These are phyloP conservation scores for Leccinum sublutescens DNA, from an alignment of 768 basidiomycete species.

Conservation along the genomic window DNA sequence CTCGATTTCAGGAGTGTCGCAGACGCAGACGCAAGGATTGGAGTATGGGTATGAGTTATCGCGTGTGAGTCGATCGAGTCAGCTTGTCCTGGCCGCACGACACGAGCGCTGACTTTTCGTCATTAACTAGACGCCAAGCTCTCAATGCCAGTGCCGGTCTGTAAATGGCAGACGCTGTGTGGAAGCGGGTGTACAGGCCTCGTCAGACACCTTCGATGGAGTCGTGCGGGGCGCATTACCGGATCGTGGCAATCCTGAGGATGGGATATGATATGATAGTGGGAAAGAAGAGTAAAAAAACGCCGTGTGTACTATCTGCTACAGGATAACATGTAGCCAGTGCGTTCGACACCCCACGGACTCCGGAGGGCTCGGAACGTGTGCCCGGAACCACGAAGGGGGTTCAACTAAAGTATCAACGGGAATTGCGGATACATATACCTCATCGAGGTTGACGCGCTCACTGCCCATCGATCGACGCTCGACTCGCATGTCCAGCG, in stretches of 20 bases:
- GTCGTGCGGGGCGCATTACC: not conserved
- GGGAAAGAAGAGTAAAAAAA: not conserved
- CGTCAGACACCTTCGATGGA: not conserved
- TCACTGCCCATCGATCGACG: not conserved
- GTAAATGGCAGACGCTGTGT: too few species aligned
- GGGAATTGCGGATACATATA: not conserved
- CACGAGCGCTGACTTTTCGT: too few species aligned
- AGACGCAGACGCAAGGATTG: not conserved
- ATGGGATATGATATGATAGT: not conserved
- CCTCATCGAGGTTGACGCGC: not conserved
- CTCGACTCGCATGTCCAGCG: not conserved
- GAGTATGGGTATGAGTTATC: conserved; percentile 2
- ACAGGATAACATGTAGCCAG: not conserved
- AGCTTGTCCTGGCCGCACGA: not conserved
- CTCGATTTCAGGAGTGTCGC: not conserved
- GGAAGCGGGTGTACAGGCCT: conserved; percentile 15
- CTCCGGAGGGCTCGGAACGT: not conserved
- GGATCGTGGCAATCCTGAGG: not conserved
- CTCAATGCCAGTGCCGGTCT: conserved; percentile 6
- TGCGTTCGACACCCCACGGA: not conserved
- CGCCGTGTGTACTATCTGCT: not conserved
- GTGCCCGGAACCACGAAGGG: not conserved
- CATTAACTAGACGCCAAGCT: not conserved
- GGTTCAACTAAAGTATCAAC: not conserved
- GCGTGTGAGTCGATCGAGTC: not conserved